These are phyloP conservation scores for Cyberlindnera amylophila DNA, from an alignment of 805 yeast species.

Conservation along the genomic window DNA sequence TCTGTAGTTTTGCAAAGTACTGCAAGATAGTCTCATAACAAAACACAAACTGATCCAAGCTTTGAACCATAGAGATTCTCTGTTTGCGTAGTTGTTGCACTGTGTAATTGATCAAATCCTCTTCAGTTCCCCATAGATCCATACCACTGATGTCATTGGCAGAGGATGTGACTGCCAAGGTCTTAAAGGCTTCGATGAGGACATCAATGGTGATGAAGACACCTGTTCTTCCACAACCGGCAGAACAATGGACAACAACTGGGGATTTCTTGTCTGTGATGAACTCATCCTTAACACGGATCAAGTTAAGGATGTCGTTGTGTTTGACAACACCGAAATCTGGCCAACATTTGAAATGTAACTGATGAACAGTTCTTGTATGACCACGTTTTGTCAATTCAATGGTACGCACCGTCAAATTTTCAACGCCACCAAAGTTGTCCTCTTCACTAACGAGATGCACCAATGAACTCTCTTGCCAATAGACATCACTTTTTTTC, in stretches of 20 bases:
- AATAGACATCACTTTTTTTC: slow-evolving; percentile 79
- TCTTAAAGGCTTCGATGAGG: slow-evolving; percentile 19
- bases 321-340: slow-evolving; percentile 68
- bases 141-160: not conserved
- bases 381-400: slow-evolving; percentile 22
- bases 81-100: slow-evolving; percentile 69
- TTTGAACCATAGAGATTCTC: slow-evolving; percentile 82
- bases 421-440: slow-evolving; percentile 28
- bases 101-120: slow-evolving; percentile 45
- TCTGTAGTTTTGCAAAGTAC: slow-evolving; percentile 16
- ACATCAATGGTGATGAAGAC: slow-evolving; percentile 70
- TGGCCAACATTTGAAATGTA: slow-evolving; percentile 78
- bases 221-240: slow-evolving; percentile 97
- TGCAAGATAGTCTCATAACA: slow-evolving; percentile 58
- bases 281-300: slow-evolving; percentile 30
- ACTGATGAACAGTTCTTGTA: slow-evolving; percentile 53
- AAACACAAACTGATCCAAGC: slow-evolving; percentile 65
- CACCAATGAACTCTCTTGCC: slow-evolving; percentile 53
- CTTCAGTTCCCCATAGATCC: slow-evolving; percentile 39
- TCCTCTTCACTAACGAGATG: slow-evolving; percentile 33
- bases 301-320: slow-evolving; percentile 29
- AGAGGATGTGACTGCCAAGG: not conserved
- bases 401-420: slow-evolving; percentile 31
- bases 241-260: slow-evolving; percentile 85
- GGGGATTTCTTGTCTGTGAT: slow-evolving; percentile 36